Evolutionary conservation across 2,329 filamentous ascomycete species (phyloP), one percentile per base, ranked within the genome.

Genomic region (Colletotrichum tofieldiae): DNA sequence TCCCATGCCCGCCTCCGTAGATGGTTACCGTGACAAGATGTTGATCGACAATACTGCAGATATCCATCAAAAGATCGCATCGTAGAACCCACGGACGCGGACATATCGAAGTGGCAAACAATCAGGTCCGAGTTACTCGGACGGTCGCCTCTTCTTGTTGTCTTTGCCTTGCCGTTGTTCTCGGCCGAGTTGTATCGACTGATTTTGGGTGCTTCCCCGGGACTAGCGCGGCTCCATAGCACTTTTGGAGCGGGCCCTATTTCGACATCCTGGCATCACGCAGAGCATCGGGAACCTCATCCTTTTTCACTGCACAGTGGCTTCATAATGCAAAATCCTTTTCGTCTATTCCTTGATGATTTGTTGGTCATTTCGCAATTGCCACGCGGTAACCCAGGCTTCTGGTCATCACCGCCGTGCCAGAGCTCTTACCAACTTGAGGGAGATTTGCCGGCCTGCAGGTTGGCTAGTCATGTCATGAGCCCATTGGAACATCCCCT

Each of bases 221-320:
- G 18, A 14, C 39, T 60, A 45, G 56, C 23, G 56, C 18, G 56
- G 39, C 39, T 16, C 39, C 56, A 45, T 60, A 32, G 56, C 56
- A 43, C 56, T 60, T 60, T 60, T 32, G 39, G 56, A 45, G 56
- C 55, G 56, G 56, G 56, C 56, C 56, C 56, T 60, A 45, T 45
- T n/a, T 35, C 56, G 12, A 60, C 39, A 60, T 60, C 56, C 56
- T 37, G 9, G 56, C 56, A 43, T 60, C 26, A n/a, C 23, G 56
- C 16, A 60, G 39, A 60, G 39, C 39, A 9, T 23, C 35, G 14
- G 26, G 56, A n/a, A 20, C 12, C 39, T 45, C 56, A 20, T 45
- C 16, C 26, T 32, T 32, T 45, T 26, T 23, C 23, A 35, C 37
- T 23, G 39, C 39, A 5, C 5, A 60, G 37, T 45, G 39, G 26